Evolutionary conservation across 2,329 filamentous ascomycete genomes (phyloP).

Genomic region (Aspergillus sojae): DNA sequence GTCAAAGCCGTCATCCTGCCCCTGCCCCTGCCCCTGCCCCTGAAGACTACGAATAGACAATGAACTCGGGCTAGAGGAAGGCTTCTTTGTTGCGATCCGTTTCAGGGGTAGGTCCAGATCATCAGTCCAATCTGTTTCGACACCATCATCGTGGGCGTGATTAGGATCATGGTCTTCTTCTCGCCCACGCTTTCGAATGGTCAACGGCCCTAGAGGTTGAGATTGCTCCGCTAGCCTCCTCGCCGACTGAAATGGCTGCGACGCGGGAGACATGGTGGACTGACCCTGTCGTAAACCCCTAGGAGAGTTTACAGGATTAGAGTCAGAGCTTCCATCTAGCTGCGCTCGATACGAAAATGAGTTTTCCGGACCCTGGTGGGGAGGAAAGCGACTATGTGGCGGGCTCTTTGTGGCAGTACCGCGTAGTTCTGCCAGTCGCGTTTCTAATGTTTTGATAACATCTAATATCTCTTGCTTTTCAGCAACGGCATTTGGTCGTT

Average conservation of each 20-base stretch:
- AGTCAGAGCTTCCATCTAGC: slow-evolving; percentile 19
- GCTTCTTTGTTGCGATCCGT: slow-evolving; percentile 9
- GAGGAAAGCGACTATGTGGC: slow-evolving; percentile 4
- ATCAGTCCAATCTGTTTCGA: slow-evolving; percentile 14
- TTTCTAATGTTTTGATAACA: slow-evolving; percentile 28
- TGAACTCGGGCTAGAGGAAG: slow-evolving; percentile 2
- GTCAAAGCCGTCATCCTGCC: neutral
- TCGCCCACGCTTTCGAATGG: slow-evolving; percentile 21
- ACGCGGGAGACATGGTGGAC: slow-evolving; percentile 11
- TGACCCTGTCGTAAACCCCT: slow-evolving; percentile 6
- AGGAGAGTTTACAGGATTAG: neutral
- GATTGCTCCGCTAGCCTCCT: neutral
- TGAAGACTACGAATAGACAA: neutral
- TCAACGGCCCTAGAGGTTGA: slow-evolving; percentile 4
- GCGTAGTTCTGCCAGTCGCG: slow-evolving; percentile 27
- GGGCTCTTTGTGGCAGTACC: slow-evolving; percentile 12
- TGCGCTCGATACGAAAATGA: slow-evolving; percentile 9
- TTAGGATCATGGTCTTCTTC: neutral
- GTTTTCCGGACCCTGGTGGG: neutral
- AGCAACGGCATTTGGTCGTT: slow-evolving; percentile 27
- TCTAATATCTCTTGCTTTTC: slow-evolving; percentile 31
- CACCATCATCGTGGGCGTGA: neutral
- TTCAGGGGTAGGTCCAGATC: slow-evolving; percentile 15
- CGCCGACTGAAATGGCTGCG: slow-evolving; percentile 1
- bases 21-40: slow-evolving; percentile 2